phyloP scores from a whole-genome alignment of 129 eudicot genomes.

The Escallonia rubra region DNA sequence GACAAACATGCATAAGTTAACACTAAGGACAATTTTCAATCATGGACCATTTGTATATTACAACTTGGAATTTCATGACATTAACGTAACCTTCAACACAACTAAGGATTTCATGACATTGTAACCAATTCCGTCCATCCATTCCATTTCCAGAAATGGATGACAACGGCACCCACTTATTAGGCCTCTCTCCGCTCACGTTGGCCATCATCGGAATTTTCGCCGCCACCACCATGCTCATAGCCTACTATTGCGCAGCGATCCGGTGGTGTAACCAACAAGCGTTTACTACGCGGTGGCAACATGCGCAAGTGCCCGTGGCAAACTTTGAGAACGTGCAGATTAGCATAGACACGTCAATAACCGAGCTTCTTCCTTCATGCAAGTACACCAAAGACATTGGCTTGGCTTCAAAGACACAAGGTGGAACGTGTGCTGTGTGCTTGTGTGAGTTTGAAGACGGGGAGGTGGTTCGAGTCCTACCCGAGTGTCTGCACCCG shows the following conservation, averaged over 20 bases:
- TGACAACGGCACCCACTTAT: too few relatives aligned
- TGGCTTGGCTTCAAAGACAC: not conserved
- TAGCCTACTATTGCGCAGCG: slow-evolving; percentile 38
- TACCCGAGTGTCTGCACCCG: slow-evolving; percentile 53
- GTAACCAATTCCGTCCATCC: too few relatives aligned
- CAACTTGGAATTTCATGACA: too few relatives aligned
- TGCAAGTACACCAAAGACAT: slow-evolving; percentile 34
- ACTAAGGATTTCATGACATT: too few relatives aligned
- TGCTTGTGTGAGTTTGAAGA: slow-evolving; percentile 59
- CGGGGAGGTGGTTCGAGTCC: slow-evolving; percentile 41
- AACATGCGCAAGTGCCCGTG: slow-evolving; percentile 15
- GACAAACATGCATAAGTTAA: too few relatives aligned
- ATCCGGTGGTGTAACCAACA: slow-evolving; percentile 23
- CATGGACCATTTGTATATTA: too few relatives aligned
- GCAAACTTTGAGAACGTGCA: not conserved
- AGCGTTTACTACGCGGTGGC: slow-evolving; percentile 5
- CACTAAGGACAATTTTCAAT: too few relatives aligned
- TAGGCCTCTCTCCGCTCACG: slow-evolving; percentile 21
- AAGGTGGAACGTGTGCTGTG: slow-evolving; percentile 41
- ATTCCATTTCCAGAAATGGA: too few relatives aligned
- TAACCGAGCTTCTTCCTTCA: slow-evolving; percentile 15
- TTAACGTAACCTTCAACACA: too few relatives aligned
- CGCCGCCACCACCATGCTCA: slow-evolving; percentile 41
- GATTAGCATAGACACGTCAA: slow-evolving; percentile 1
- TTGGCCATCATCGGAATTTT: slow-evolving; percentile 56